Conservation (phyloP, 1,284 basidiomycete genomes). For the Apiotrichum domesticum region DNA sequence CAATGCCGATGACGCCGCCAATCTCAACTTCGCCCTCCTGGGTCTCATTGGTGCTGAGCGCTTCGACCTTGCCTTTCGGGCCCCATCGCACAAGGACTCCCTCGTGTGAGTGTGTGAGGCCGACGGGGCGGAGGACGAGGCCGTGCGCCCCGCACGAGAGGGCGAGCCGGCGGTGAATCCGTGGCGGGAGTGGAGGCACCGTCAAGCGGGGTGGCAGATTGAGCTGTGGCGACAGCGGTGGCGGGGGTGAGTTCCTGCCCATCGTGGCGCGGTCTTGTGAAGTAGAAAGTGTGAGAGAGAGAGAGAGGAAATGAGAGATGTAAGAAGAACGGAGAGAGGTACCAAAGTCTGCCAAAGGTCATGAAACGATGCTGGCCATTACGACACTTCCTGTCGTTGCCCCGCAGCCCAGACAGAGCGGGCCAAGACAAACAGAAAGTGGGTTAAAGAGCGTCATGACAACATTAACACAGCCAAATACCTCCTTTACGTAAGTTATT, state of each 20-base stretch:
- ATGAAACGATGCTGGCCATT: too few species aligned
- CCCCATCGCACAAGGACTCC: constrained; percentile 37
- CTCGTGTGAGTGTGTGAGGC: not conserved
- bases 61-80: constrained; percentile 32
- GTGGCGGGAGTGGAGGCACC: constrained; percentile 40
- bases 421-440: too few species aligned
- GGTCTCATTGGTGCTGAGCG: constrained; percentile 1
- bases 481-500: too few species aligned
- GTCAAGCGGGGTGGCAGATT: constrained; percentile 35
- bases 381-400: too few species aligned
- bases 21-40: constrained; percentile 29
- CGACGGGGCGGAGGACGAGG: constrained; percentile 25
- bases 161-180: constrained; percentile 33
- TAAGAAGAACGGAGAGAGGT: too few species aligned
- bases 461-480: too few species aligned
- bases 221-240: constrained; percentile 1
- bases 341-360: too few species aligned
- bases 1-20: constrained; percentile 43
- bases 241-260: not conserved
- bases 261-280: not conserved
- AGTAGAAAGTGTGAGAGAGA: too few species aligned
- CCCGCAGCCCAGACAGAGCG: too few species aligned
- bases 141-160: constrained; percentile 24
- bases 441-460: too few species aligned
- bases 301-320: too few species aligned